Evolutionary conservation across 2,329 filamentous ascomycete genomes (phyloP).

Genomic region (Colletotrichum eremochloae): DNA sequence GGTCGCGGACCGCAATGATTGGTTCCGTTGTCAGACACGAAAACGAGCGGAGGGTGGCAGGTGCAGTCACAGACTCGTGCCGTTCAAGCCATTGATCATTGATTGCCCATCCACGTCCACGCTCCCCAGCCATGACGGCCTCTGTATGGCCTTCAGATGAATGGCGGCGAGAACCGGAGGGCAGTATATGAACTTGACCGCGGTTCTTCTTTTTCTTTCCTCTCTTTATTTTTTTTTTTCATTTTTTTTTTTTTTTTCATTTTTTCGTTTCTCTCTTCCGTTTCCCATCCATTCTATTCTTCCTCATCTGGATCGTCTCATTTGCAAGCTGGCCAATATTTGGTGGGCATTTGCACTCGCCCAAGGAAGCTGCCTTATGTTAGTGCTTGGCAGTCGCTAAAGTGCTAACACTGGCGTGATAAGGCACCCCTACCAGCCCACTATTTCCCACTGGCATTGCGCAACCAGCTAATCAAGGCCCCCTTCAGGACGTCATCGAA

Average conservation of each 20-base stretch:
- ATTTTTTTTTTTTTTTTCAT: background rate
- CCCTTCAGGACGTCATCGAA: conserved; percentile 41
- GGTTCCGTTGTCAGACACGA: conserved; percentile 24
- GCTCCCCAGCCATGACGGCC: conserved; percentile 7
- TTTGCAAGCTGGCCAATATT: background rate
- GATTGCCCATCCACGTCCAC: conserved; percentile 3
- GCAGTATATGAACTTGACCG: background rate
- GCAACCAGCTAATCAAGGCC: conserved; percentile 31
- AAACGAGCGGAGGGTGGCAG: conserved; percentile 30
- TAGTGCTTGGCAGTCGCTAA: conserved; percentile 35
- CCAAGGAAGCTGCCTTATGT: conserved; percentile 7
- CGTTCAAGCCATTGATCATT: conserved; percentile 1
- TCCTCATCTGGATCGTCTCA: background rate
- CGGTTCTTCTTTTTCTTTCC: background rate
- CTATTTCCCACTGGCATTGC: conserved; percentile 14
- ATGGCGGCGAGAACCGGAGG: background rate
- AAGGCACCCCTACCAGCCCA: conserved; percentile 23
- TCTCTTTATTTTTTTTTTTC: background rate
- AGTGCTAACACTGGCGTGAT: conserved; percentile 25
- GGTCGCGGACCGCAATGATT: conserved; percentile 1
- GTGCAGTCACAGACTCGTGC: conserved; percentile 29
- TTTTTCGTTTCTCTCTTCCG: too few species aligned
- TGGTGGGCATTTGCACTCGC: background rate
- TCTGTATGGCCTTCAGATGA: conserved; percentile 15
- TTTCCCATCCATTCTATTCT: background rate